These are phyloP conservation scores for Schizophyllum amplum DNA, from an alignment of 1,284 basidiomycete species.

Conservation along the genomic window DNA sequence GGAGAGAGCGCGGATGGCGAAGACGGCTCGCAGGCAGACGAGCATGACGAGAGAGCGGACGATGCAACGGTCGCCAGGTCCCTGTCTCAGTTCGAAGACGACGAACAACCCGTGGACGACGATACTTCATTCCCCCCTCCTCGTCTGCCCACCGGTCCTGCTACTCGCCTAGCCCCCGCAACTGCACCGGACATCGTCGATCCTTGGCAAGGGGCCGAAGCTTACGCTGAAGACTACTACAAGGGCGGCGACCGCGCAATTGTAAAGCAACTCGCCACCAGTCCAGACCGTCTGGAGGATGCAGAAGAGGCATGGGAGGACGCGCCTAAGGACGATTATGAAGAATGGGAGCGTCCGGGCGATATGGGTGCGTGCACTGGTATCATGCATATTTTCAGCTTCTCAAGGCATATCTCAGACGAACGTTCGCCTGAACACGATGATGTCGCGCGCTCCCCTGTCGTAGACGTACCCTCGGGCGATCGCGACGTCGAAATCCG, in stretches of 20 bases:
- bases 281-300: too few species aligned
- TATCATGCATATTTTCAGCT: too few species aligned
- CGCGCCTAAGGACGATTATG: too few species aligned
- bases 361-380: too few species aligned
- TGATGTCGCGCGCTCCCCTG: neutral
- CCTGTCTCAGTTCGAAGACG: conserved; percentile 1
- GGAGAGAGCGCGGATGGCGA: conserved; percentile 17
- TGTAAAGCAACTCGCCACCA: too few species aligned
- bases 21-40: conserved; percentile 25
- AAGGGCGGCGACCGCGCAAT: conserved; percentile 19
- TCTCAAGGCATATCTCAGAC: too few species aligned
- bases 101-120: conserved; percentile 13
- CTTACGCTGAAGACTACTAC: conserved; percentile 36
- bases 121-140: conserved; percentile 10
- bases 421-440: too few species aligned
- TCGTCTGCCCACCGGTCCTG: conserved; percentile 10
- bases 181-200: conserved; percentile 26
- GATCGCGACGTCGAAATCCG: conserved; percentile 25
- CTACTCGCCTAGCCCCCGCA: conserved; percentile 14
- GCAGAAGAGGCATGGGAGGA: conserved; percentile 17
- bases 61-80: conserved; percentile 6
- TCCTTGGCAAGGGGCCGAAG: conserved; percentile 34
- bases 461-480: neutral
- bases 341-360: too few species aligned
- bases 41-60: conserved; percentile 7